Evolutionary conservation across 257 asterid species (phyloP).

Genomic region (Penstemon newberryi): DNA sequence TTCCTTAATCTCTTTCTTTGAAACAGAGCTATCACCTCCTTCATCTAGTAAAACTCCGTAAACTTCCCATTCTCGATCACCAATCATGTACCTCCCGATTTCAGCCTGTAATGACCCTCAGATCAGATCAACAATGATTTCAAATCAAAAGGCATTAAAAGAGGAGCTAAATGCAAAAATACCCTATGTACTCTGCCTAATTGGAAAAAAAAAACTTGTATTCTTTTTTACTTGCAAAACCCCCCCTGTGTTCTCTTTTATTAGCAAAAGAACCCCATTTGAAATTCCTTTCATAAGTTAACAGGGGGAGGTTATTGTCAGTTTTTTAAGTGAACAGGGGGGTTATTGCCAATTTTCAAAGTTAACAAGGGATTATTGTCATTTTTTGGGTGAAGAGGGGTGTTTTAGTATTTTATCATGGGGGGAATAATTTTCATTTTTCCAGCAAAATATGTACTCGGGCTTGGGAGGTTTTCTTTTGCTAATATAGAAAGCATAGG

Average conservation of each 20-base stretch:
- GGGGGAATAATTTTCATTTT: too few species aligned
- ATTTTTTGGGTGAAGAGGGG: not conserved
- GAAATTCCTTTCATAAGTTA: too few species aligned
- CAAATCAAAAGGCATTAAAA: not conserved
- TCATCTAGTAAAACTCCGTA: conserved; percentile 68
- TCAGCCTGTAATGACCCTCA: conserved; percentile 47
- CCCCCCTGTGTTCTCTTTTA: too few species aligned
- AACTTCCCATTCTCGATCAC: conserved; percentile 74
- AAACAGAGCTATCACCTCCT: conserved; percentile 46
- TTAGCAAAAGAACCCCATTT: too few species aligned
- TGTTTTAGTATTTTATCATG: too few species aligned
- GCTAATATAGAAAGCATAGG: not conserved
- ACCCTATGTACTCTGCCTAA: too few species aligned
- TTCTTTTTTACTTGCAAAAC: too few species aligned
- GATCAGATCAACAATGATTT: not conserved
- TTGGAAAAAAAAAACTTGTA: too few species aligned
- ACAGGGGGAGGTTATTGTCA: not conserved
- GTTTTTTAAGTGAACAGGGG: not conserved
- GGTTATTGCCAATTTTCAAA: too few species aligned
- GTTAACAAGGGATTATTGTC: not conserved
- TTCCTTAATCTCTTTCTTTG: conserved; percentile 58
- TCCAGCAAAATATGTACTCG: not conserved
- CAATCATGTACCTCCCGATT: conserved; percentile 58
- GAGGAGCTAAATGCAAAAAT: too few species aligned
- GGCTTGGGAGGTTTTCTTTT: not conserved